phyloP scores from a whole-genome alignment of 768 basidiomycete species.

The Dioszegia aurantiaca region DNA sequence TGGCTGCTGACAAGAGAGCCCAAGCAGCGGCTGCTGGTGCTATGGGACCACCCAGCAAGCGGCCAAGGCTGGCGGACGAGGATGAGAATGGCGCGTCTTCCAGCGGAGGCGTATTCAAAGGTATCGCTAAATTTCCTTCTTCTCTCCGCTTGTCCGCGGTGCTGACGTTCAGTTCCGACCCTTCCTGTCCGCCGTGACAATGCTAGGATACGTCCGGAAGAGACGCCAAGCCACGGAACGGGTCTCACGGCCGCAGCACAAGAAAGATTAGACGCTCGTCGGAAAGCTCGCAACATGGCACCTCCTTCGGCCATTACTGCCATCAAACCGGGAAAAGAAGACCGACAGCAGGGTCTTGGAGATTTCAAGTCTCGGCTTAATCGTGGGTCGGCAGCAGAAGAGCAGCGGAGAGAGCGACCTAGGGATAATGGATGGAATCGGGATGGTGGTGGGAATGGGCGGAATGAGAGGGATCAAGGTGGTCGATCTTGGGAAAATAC shows the following conservation, averaged over 20 bases:
- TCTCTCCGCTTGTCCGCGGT: not conserved
- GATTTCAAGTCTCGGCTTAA: conserved; percentile 93
- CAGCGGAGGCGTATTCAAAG: conserved; percentile 76
- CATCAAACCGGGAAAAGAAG: conserved; percentile 22
- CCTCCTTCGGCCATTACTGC: conserved; percentile 28
- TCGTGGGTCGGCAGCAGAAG: conserved; percentile 59
- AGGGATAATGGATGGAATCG: conserved; percentile 54
- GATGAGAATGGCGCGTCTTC: conserved; percentile 49
- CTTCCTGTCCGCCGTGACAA: conserved; percentile 65
- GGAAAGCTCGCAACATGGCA: conserved; percentile 67
- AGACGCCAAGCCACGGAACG: conserved; percentile 89
- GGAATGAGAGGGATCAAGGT: conserved; percentile 55
- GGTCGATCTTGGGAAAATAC: conserved; percentile 49
- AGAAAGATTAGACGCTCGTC: conserved; percentile 71
- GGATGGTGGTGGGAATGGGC: conserved; percentile 55
- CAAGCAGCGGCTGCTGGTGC: conserved; percentile 59
- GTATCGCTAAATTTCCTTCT: conserved; percentile 54
- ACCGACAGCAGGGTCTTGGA: conserved; percentile 65
- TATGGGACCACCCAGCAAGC: conserved; percentile 55
- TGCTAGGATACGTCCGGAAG: conserved; percentile 71
- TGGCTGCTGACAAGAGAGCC: conserved; percentile 80
- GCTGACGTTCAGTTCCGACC: conserved; percentile 63
- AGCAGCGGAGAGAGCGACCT: conserved; percentile 51
- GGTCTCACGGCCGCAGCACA: conserved; percentile 77
- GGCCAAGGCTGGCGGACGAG: conserved; percentile 64